These are phyloP conservation scores for Amaranthus palmeri DNA, from an alignment of 148 eudicot species.

Conservation along the genomic window DNA sequence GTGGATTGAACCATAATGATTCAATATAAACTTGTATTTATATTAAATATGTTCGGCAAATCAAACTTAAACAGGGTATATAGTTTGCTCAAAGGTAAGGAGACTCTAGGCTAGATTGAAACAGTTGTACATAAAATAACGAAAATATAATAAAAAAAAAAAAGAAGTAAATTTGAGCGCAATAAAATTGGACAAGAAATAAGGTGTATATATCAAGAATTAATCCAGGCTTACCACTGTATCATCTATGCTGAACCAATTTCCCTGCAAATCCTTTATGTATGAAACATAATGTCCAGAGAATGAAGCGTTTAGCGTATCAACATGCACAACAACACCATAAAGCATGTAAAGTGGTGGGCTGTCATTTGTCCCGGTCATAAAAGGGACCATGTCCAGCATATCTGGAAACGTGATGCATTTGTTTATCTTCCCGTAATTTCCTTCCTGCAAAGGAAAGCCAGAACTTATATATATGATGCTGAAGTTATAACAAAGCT, in stretches of 20 bases:
- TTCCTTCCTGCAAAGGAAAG: constrained; percentile 63
- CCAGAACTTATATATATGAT: neutral
- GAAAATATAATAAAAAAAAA: neutral
- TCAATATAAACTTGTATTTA: neutral
- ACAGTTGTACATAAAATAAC: neutral
- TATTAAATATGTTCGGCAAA: neutral
- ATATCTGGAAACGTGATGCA: constrained; percentile 85
- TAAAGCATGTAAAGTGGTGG: constrained; percentile 92
- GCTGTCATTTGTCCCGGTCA: constrained; percentile 76
- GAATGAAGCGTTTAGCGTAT: constrained; percentile 88
- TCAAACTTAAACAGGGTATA: neutral
- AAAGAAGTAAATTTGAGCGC: neutral
- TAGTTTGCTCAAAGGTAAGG: neutral
- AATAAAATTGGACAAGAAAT: neutral
- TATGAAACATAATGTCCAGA: constrained; percentile 90
- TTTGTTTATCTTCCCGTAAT: constrained; percentile 86
- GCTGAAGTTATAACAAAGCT: neutral
- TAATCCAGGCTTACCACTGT: constrained; percentile 49
- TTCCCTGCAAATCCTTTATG: constrained; percentile 77
- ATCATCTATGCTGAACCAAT: constrained; percentile 87
- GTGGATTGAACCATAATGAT: neutral
- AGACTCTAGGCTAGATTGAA: neutral
- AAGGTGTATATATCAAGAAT: neutral
- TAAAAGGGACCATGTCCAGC: constrained; percentile 89
- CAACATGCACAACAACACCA: constrained; percentile 87